Percentiles rank a stretch among this genome's conserved stretches.
phyloP scores from a whole-genome alignment of 345 rosid species.

The Orychophragmus violaceus region DNA sequence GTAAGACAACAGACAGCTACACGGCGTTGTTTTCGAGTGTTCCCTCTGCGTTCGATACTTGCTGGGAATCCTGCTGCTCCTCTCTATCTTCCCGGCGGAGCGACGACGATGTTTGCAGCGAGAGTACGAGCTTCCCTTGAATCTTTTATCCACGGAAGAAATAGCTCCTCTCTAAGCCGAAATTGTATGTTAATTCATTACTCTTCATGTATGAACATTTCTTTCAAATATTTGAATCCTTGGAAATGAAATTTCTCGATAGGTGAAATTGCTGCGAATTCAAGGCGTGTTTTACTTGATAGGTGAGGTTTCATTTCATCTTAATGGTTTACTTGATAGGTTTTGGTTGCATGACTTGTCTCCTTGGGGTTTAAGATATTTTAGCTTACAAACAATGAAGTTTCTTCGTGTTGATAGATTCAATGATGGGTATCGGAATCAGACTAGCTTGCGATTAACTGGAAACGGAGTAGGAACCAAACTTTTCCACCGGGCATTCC shows the following conservation, averaged over 20 bases:
- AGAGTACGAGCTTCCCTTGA: conserved; percentile 9
- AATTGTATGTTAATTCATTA: neutral
- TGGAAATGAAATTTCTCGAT: neutral
- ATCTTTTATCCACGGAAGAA: conserved; percentile 8
- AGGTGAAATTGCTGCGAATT: neutral
- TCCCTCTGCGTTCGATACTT: neutral
- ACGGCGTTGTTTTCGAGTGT: neutral
- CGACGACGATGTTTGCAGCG: conserved; percentile 24
- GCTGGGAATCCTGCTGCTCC: neutral
- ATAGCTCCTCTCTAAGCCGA: neutral
- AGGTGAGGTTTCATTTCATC: conserved; percentile 6
- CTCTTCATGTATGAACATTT: neutral
- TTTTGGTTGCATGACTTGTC: too few relatives aligned
- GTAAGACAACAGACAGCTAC: neutral
- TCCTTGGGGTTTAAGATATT: neutral
- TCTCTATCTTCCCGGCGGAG: conserved; percentile 3
- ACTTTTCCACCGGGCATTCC: neutral
- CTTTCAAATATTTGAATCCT: neutral
- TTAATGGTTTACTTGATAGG: too few relatives aligned
- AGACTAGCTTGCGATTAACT: neutral
- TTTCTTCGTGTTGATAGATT: neutral
- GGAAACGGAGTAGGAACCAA: neutral
- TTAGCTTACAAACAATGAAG: neutral
- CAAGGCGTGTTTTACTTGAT: neutral
- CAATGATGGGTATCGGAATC: neutral